Evolutionary conservation across 352 stramenopile genomes (phyloP), one percentile per base, ranked within the genome.

Genomic region (Phytophthora colocasiae): DNA sequence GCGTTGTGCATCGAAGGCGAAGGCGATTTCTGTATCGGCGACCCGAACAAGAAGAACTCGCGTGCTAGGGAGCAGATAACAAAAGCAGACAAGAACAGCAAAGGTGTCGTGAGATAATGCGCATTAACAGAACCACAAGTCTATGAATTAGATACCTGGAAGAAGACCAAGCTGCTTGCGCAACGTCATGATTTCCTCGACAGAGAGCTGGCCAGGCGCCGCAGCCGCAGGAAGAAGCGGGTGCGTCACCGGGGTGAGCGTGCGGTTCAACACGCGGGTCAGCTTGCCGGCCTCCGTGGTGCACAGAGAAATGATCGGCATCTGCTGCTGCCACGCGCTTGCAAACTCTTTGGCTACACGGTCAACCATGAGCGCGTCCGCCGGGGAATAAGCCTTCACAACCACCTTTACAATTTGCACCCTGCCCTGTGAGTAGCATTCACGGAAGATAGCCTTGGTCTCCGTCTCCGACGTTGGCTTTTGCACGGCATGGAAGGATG

Each of bases 1-100:
- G 95, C 83, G 43, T 98, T 98, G 75, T 99, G 98, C 93, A 99
- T 99, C 52, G 95, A 83, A 34, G 97, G 97, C 58, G 96, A 99
- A 31, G 98, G 96, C 26, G 94, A 99, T 59, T 98, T 95, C 24
- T 87, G 80, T 74, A 99, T 99, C 34, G 98, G 97, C 32, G 90
- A 91, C 39, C 98, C 98, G 70, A 99, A 96, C 58, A 99, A 96
- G 57, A 85, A 98, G 80, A 98, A 99, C 49, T 88, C 81, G 17
- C 75, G 88, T 29, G 34, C 80, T 95, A 43, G 19, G 47, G n/a
- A 61, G 41, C 39, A 65, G 17, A 51, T 73, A 58, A 45, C 57
- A 68, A 49, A 49, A 34, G n/a, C 19, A 61, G 8, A 12, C 48
- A 71, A 41, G 5, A 58, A 10, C 64, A 62, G 55, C 31, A 58